Evolutionary conservation across 1,284 basidiomycete genomes (phyloP).

Genomic region (Malassezia arunalokei): DNA sequence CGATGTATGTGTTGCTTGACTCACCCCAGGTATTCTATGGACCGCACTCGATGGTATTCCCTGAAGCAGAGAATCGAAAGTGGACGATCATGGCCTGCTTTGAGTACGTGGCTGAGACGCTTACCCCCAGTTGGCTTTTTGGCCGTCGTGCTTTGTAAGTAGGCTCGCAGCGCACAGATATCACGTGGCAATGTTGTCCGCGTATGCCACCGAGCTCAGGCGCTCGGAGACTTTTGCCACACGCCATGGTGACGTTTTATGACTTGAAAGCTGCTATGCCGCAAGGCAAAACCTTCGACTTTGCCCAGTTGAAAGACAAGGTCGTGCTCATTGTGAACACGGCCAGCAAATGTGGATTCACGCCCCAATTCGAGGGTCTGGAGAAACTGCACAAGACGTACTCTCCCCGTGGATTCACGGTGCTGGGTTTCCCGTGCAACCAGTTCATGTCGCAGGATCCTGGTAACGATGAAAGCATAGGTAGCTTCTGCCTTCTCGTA

Average conservation of each 20-base stretch:
- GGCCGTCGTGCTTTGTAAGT: constrained; percentile 28
- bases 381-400: constrained; percentile 73
- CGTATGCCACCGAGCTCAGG: not conserved
- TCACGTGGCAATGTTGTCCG: not conserved
- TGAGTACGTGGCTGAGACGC: constrained; percentile 18
- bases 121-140: constrained; percentile 26
- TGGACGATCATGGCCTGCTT: constrained; percentile 46
- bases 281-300: constrained; percentile 29
- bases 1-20: constrained; percentile 6
- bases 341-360: constrained; percentile 58
- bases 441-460: constrained; percentile 54
- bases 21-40: constrained; percentile 36
- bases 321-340: constrained; percentile 52
- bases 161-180: too few species aligned
- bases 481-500: constrained; percentile 36
- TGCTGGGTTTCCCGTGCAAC: constrained; percentile 84
- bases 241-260: constrained; percentile 40
- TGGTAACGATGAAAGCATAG: constrained; percentile 34
- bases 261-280: constrained; percentile 39
- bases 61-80: constrained; percentile 46
- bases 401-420: constrained; percentile 60
- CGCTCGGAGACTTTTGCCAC: not conserved
- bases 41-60: constrained; percentile 40
- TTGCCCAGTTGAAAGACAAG: constrained; percentile 49
- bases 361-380: constrained; percentile 67